Base-by-base conservation (phyloP, 179 eudicot species). In the Monotropa hypopitys region DNA sequence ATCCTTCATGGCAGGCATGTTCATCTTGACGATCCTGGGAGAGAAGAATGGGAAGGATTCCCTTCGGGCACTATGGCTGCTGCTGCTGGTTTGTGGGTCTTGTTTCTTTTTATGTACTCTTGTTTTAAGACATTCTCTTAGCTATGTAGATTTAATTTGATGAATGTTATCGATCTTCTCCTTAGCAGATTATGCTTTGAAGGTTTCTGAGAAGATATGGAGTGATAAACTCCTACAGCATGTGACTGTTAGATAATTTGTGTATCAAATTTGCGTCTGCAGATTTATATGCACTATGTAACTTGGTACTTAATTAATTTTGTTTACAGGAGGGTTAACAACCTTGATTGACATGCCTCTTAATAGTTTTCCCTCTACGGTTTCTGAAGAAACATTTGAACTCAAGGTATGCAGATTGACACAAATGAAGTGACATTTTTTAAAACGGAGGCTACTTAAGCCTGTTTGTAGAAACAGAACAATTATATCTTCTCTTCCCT, bases 41-140 rank as follows among this genome's bases (percentile, higher is more conserved):
- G 92, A 83, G 84, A 83, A 61, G 99, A 95, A 70, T 95, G 99
- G 99, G 99, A 95, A 87, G 99, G 97, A 47, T 95, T 95, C 78
- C 97, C 99, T 77, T 89, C 99, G 45, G 99, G 99, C 75, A 95
- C 99, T 74, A 90, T 79, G 82, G 97, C 99, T 1, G 99, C 99
- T 65, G 99, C 99, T 86, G 99, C 99, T 80, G 98, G 97, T 92
- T 85, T 47, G 79, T 72, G 18, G 18, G 61, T 76, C 2, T 70
- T 7, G 54, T 32, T 47, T 54, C n/a, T 74, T 53, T 32, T n/a
- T 20, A 54, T 45, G 7, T 28, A 76, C n/a, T n/a, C 33, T 33
- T 76, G 68, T 35, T 1, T 8, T 0, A 20, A 75, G 40, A 32
- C 21, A 23, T 47, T 72, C 21, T 47, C 21, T 45, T 40, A 49